Evolutionary conservation across 805 yeast species (phyloP), one percentile per base, ranked within the genome.

Genomic region (Cyberlindnera mycetangii): DNA sequence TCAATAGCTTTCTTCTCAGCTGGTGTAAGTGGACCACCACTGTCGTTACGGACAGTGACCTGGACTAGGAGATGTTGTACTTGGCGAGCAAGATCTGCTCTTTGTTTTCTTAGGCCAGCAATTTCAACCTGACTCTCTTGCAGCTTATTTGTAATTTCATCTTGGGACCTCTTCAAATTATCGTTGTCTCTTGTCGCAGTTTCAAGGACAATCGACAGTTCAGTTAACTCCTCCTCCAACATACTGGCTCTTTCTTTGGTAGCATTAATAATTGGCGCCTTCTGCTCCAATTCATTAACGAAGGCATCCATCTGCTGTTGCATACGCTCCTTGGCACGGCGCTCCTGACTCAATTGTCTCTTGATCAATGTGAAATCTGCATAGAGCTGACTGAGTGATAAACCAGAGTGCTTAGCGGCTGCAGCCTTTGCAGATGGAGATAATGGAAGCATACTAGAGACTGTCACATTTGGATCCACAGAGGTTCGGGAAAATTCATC

Each of bases 11-110:
- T 70, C 51, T 75, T 74, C 56, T 92, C 97, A 12, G 76, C 76
- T 0, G 71, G 62, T 5, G 85, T 75, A 30, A 92, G 66, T 8
- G 92, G 86, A 32, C 71, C 68, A 30, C 78, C 78, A n/a, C 76
- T 68, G 40, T 72, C 73, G 11, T 74, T 76, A 37, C 79, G 72
- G 2, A 84, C 67, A 22, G 79, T 71, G 2, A 86, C 70, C 57
- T 85, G 88, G 14, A 84, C 75, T 31, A 92, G 70, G 30, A 89
- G 71, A 39, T 73, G 75, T 53, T 86, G 88, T n/a, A 93, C 75
- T 61, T 92, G 98, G 34, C 81, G 79, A 7, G 95, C 86, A 32
- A 92, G 67, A 57, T 92, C 97, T 22, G 73, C 66, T 34, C 83
- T 76, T 51, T 83, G 80, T 45, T 74, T 76, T 36, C 74, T 71